A percentile compares a stretch with the other conserved stretches of the same genome.
phyloP scores from a whole-genome alignment of 208 protist genomes.

The Trypanosoma platydactyli region DNA sequence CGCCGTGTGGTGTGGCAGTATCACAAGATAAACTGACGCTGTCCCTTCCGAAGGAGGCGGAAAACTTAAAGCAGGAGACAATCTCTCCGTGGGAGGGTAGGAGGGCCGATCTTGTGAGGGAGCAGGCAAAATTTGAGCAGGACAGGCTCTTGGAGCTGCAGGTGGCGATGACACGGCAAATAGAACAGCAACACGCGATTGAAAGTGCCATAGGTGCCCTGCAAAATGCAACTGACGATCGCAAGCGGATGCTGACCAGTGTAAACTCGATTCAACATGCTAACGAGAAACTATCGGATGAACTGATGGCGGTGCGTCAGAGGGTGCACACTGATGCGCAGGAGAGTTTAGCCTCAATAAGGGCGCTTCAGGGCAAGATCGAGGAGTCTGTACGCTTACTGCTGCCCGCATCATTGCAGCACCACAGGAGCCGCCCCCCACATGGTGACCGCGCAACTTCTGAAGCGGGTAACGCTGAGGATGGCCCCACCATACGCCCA shows the following conservation, averaged over 20 bases:
- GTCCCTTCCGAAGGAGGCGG: constrained; percentile 7
- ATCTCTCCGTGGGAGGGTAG: not conserved
- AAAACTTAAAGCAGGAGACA: constrained; percentile 1
- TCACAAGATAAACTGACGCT: not conserved
- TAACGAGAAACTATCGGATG: constrained; percentile 8
- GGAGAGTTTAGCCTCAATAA: not conserved
- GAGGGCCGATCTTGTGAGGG: not conserved
- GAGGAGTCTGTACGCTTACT: not conserved
- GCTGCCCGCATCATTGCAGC: not conserved
- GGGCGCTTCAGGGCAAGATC: not conserved
- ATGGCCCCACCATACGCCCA: not conserved
- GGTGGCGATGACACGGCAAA: not conserved
- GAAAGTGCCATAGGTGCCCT: not conserved
- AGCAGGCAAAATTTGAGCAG: not conserved
- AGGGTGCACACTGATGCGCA: not conserved
- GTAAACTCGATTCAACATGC: constrained; percentile 1
- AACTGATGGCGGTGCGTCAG: constrained; percentile 2
- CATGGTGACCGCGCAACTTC: not conserved
- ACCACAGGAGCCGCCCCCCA: too few species aligned
- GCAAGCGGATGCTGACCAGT: not conserved
- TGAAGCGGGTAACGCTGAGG: not conserved
- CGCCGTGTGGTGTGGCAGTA: not conserved
- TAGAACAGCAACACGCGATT: not conserved
- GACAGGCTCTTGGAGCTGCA: not conserved
- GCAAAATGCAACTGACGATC: not conserved